A percentile compares a stretch with the other conserved stretches of the same genome.
phyloP scores from a whole-genome alignment of 2,329 filamentous ascomycete species.

The Neurospora sp. region DNA sequence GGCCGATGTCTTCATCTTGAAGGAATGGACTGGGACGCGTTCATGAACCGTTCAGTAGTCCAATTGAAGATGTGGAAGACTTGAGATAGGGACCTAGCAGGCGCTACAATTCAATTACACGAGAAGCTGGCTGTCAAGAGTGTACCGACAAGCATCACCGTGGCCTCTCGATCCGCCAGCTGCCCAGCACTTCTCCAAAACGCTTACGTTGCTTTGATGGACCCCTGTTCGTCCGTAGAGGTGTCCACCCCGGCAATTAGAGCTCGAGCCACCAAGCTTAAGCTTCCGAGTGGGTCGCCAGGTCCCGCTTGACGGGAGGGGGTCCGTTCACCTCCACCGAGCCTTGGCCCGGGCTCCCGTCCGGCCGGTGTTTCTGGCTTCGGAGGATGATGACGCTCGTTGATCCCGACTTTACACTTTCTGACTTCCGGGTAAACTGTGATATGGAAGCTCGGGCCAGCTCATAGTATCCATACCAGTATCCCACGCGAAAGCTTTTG shows the following conservation, averaged over 20 bases:
- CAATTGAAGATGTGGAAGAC: conserved; percentile 10
- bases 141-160: conserved; percentile 20
- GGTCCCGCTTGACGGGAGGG: background rate
- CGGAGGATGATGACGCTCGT: background rate
- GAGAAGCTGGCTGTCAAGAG: conserved; percentile 12
- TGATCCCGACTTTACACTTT: background rate
- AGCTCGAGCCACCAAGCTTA: background rate
- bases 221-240: conserved; percentile 15
- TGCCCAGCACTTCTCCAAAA: conserved; percentile 15
- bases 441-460: too few relatives aligned
- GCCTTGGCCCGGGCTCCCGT: background rate
- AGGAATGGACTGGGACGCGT: conserved; percentile 12
- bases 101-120: conserved; percentile 7
- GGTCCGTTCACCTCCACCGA: background rate
- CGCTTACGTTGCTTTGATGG: conserved; percentile 28
- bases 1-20: conserved; percentile 38
- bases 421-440: background rate
- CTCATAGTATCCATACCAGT: background rate
- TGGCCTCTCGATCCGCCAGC: conserved; percentile 18
- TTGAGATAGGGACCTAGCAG: background rate
- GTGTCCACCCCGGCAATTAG: background rate
- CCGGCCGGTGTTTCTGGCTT: background rate
- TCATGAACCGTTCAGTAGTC: conserved; percentile 19
- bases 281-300: background rate
- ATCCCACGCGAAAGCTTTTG: background rate